Evolutionary conservation across 2,329 filamentous ascomycete genomes (phyloP).

Genomic region (Microcera coccophila): DNA sequence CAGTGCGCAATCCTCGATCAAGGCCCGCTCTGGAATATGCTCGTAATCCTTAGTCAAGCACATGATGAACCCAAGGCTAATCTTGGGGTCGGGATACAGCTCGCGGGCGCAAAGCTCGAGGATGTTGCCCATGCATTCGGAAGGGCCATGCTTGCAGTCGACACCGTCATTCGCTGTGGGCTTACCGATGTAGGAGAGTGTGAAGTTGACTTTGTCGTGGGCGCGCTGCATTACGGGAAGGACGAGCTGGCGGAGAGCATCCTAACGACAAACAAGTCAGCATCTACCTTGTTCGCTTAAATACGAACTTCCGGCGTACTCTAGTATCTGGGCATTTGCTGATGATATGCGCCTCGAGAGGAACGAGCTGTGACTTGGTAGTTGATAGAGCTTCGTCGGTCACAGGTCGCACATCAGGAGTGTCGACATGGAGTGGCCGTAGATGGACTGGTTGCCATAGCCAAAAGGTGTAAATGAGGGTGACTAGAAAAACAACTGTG

Average conservation of each 20-base stretch:
- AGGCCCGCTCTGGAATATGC: conserved; percentile 70
- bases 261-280: no score
- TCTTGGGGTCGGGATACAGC: conserved; percentile 80
- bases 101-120: conserved; percentile 85
- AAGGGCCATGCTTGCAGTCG: conserved; percentile 81
- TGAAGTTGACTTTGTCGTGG: conserved; percentile 83
- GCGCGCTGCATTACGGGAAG: conserved; percentile 82
- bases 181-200: conserved; percentile 83
- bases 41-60: conserved; percentile 75
- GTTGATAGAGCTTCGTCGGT: conserved; percentile 7
- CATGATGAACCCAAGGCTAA: conserved; percentile 87
- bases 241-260: conserved; percentile 76
- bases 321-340: conserved; percentile 91
- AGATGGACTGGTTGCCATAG: conserved; percentile 22
- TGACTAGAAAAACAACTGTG: conserved; percentile 22
- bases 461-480: conserved; percentile 25
- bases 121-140: conserved; percentile 90
- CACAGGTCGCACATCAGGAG: background rate
- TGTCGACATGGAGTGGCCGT: conserved; percentile 4
- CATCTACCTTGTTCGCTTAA: no score
- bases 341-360: conserved; percentile 93
- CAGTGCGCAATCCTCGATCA: conserved; percentile 82
- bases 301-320: conserved; percentile 34
- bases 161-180: conserved; percentile 77
- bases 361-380: conserved; percentile 50